Base-by-base conservation (phyloP, 441 rosid genomes). In the Dalechampia spathulata region DNA sequence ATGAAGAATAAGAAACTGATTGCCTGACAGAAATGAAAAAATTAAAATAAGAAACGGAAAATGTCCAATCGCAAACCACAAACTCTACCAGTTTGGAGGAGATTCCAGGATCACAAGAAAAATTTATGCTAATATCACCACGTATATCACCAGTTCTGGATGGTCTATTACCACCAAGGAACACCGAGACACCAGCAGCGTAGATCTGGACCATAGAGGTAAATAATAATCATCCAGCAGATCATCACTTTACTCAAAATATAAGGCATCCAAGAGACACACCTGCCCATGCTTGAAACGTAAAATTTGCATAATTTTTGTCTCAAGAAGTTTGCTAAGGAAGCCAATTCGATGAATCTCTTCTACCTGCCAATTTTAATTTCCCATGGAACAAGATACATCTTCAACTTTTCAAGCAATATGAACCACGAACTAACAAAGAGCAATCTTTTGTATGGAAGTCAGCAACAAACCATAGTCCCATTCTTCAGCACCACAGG, bases 271-370 rank as follows among this genome's bases (percentile, higher is more conserved):
- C 41, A 50, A 48, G 61, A 58, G 14, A 34, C 70, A 16, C 54
- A 91, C 98, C 95, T 86, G 98, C 51, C 95, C 96, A 69, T 85
- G 90, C 79, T 74, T 81, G 72, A 91, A 91, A 61, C 96, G 90
- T 54, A 91, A 89, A 78, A 83, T 79, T 73, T 91, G 96, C 70
- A 91, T 52, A 60, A 87, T 83, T 71, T 81, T 91, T 58, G 87
- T 86, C 75, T 91, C 98, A 59, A 91, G 78, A 68, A 91, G 92
- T 78, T 87, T 85, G 80, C 89, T 86, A 69, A 86, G 62, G 70
- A 87, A 87, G 50, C 93, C 90, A 30, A 86, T 77, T 52, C 70
- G 72, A 67, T 86, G 94, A 58, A 83, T 81, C 83, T 83, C 96
- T 77, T 87, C 96, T 20, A 85, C 81, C 98, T 85, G 69, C 53